A percentile compares a stretch with the other conserved stretches of the same genome.
These are phyloP conservation scores for Kondoa malvinella DNA, from an alignment of 768 basidiomycete genomes.

Conservation along the genomic window DNA sequence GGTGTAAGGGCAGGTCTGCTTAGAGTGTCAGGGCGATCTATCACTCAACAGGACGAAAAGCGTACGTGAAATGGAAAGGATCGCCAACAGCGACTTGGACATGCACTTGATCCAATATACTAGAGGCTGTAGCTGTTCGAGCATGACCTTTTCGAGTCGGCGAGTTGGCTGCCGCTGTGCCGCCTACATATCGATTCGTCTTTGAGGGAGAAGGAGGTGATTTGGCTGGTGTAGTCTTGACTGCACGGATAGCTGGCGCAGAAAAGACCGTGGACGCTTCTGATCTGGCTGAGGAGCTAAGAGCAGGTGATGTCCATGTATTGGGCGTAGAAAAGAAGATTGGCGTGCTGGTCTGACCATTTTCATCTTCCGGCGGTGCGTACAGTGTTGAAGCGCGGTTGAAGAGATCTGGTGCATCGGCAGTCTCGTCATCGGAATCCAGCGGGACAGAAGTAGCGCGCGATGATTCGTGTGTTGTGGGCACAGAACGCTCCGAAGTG, in stretches of 20 bases:
- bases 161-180: slow-evolving; percentile 10
- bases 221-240: neutral
- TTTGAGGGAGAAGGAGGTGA: slow-evolving; percentile 5
- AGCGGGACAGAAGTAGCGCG: slow-evolving; percentile 9
- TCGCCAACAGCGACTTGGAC: slow-evolving; percentile 15
- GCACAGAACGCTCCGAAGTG: slow-evolving; percentile 5
- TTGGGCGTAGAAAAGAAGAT: slow-evolving; percentile 14
- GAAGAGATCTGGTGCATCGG: slow-evolving; percentile 9
- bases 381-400: slow-evolving; percentile 10
- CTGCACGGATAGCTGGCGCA: neutral
- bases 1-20: neutral
- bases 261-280: neutral
- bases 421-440: slow-evolving; percentile 14
- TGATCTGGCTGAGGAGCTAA: neutral
- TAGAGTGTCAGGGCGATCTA: slow-evolving; percentile 20
- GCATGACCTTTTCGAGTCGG: slow-evolving; percentile 4
- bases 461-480: slow-evolving; percentile 5
- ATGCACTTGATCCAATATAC: slow-evolving; percentile 12
- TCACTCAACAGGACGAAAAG: slow-evolving; percentile 18
- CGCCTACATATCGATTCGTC: slow-evolving; percentile 6
- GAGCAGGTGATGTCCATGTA: neutral
- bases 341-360: slow-evolving; percentile 5
- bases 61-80: slow-evolving; percentile 23
- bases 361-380: slow-evolving; percentile 4
- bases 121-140: slow-evolving; percentile 6